Evolutionary conservation across 108 stramenopile genomes (phyloP), one percentile per base, ranked within the genome.

Genomic region (Fragilariopsis cylindrus): DNA sequence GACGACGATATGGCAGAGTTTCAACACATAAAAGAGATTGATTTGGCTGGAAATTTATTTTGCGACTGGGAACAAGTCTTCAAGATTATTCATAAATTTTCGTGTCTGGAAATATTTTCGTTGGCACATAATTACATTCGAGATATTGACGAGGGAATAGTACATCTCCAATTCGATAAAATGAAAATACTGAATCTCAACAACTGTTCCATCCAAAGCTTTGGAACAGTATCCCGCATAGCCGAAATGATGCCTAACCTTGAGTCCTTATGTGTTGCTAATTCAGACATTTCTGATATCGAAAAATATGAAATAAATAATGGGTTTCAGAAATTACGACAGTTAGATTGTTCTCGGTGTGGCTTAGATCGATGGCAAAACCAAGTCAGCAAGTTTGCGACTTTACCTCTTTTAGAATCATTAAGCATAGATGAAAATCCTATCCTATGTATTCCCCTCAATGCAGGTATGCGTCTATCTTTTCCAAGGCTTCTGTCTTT

Each of bases 391-490:
- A 65, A 73, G 44, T 87, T 92, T 71, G 60, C 73, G 40, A 55
- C 39, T 39, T 65, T 94, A 8, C 86, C 88, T n/a, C 73, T 53
- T 7, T 60, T 94, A 30, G 88, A 93, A 72, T 80, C 77, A 16
- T 85, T 96, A 43, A 84, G 92, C 69, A 67, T 96, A 13, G 88
- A 96, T 71, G 88, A 91, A 70, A 96, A 96, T 80, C 56, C 74
- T 9, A 74, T 96, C 52, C 49, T 79, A 7, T 47, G 47, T 18
- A 79, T 91, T 43, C 53, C 70, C 8, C 40, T 44, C 12, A n/a
- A 12, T 30, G 45, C 53, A 45, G 74, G 42, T 18, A 19, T 49
- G 55, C 40, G 44, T 15, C 55, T 21, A 21, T 46, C 11, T 11
- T 92, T 91, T 69, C 69, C 80, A 21, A 60, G 60, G 15, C 78